Evolutionary conservation across 2,329 filamentous ascomycete species (phyloP).

Genomic region (Ophiostoma tasmaniense): DNA sequence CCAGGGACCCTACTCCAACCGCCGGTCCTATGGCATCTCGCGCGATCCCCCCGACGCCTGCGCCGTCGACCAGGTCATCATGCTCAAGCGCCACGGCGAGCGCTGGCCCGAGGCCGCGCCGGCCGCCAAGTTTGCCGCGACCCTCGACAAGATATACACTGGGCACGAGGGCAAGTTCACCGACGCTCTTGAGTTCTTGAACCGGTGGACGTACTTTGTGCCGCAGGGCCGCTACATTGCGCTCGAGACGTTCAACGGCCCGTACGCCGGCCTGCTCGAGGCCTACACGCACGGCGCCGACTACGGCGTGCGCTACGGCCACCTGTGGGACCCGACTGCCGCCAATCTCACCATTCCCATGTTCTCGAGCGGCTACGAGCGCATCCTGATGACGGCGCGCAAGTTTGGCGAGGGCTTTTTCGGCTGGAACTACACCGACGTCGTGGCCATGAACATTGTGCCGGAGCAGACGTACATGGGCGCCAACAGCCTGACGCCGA

Average conservation of each 20-base stretch:
- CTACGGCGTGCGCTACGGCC: slow-evolving; percentile 18
- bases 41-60: slow-evolving; percentile 47
- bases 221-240: slow-evolving; percentile 11
- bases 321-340: slow-evolving; percentile 17
- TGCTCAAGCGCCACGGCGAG: slow-evolving; percentile 52
- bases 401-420: slow-evolving; percentile 55
- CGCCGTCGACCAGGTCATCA: slow-evolving; percentile 51
- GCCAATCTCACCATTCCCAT: slow-evolving; percentile 17
- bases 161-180: slow-evolving; percentile 4
- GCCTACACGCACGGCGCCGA: slow-evolving; percentile 18
- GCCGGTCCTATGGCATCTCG: slow-evolving; percentile 37
- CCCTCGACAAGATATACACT: slow-evolving; percentile 14
- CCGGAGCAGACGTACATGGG: slow-evolving; percentile 17
- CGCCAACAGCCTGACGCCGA: slow-evolving; percentile 46
- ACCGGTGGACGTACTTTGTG: slow-evolving; percentile 17
- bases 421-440: slow-evolving; percentile 44
- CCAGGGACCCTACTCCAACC: slow-evolving; percentile 19
- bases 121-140: slow-evolving; percentile 10
- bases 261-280: slow-evolving; percentile 18
- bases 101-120: slow-evolving; percentile 54
- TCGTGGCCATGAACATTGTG: slow-evolving; percentile 47
- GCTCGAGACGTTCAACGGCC: slow-evolving; percentile 18
- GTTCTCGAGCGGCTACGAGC: slow-evolving; percentile 42
- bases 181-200: slow-evolving; percentile 15
- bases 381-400: slow-evolving; percentile 53